Percentiles rank a stretch among this genome's conserved stretches.
These are phyloP conservation scores for Eucalyptus pauciflora DNA, from an alignment of 345 rosid genomes.

Conservation along the genomic window DNA sequence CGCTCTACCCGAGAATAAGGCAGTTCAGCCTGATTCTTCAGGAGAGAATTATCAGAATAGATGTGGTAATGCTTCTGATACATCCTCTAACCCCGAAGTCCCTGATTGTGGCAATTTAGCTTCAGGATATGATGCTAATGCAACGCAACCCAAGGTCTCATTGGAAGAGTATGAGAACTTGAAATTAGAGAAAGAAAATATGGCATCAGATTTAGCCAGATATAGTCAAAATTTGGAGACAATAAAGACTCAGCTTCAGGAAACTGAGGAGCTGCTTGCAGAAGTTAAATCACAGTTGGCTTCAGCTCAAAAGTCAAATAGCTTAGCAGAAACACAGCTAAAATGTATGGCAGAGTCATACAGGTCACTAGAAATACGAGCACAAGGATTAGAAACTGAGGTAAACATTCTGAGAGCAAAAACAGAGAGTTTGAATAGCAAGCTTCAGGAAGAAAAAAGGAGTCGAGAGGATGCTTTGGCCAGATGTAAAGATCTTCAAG, in stretches of 20 bases:
- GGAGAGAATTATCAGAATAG: constrained; percentile 51
- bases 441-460: constrained; percentile 56
- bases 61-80: constrained; percentile 39
- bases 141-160: constrained; percentile 30
- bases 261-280: constrained; percentile 70
- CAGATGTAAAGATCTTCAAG: constrained; percentile 75
- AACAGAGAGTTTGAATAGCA: constrained; percentile 44
- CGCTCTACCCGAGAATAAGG: constrained; percentile 75
- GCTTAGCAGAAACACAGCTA: constrained; percentile 87
- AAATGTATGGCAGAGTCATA: constrained; percentile 98
- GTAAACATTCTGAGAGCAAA: constrained; percentile 49
- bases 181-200: constrained; percentile 65
- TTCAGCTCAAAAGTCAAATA: constrained; percentile 58
- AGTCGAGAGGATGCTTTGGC: constrained; percentile 42
- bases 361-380: constrained; percentile 72
- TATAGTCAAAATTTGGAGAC: constrained; percentile 55
- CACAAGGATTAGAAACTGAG: constrained; percentile 62
- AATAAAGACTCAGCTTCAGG: constrained; percentile 58
- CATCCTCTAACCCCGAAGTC: constrained; percentile 59
- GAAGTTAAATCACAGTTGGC: constrained; percentile 61
- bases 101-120: constrained; percentile 66
- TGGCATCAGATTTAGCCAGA: constrained; percentile 50
- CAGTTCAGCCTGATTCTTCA: constrained; percentile 27
- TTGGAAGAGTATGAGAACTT: constrained; percentile 49
- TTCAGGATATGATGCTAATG: constrained; percentile 30